A percentile compares a stretch with the other conserved stretches of the same genome.
Conservation (phyloP, 768 basidiomycete genomes). For the Strobilomyces dryophilus region DNA sequence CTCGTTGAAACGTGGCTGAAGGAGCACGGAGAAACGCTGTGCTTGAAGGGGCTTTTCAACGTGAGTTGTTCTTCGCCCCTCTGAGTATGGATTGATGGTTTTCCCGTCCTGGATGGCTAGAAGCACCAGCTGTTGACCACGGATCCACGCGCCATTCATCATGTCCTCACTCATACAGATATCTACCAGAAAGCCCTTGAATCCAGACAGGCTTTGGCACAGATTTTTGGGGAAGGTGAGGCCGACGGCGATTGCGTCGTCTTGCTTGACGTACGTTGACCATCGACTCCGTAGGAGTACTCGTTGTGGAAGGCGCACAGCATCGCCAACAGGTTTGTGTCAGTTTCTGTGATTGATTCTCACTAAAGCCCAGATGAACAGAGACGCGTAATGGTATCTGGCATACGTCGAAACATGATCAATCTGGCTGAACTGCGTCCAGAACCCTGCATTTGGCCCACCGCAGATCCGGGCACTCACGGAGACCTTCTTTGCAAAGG, state of each 20-base stretch:
- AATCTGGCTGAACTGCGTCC: background rate
- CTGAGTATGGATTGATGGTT: background rate
- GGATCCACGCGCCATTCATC: slow-evolving; percentile 60
- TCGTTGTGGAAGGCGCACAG: slow-evolving; percentile 39
- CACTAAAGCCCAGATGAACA: background rate
- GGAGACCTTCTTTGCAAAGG: slow-evolving; percentile 52
- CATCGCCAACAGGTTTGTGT: slow-evolving; percentile 38
- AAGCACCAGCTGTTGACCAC: slow-evolving; percentile 45
- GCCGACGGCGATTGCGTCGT: background rate
- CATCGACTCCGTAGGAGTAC: slow-evolving; percentile 40
- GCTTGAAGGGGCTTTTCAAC: slow-evolving; percentile 40
- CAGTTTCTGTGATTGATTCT: background rate
- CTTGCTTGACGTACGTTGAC: background rate
- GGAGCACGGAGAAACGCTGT: slow-evolving; percentile 45
- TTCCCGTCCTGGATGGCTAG: slow-evolving; percentile 14
- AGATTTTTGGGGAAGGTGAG: slow-evolving; percentile 40
- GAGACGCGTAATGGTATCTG: slow-evolving; percentile 30
- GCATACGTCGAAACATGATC: background rate
- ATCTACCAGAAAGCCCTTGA: slow-evolving; percentile 54
- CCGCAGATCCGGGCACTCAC: slow-evolving; percentile 56
- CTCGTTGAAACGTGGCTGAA: slow-evolving; percentile 43
- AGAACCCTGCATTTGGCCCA: slow-evolving; percentile 67
- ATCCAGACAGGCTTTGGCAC: slow-evolving; percentile 34
- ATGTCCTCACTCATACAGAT: slow-evolving; percentile 55
- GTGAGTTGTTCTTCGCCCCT: slow-evolving; percentile 28